These are phyloP conservation scores for Parvularia atlantis DNA, from an alignment of 78 protist genomes.

Conservation along the genomic window DNA sequence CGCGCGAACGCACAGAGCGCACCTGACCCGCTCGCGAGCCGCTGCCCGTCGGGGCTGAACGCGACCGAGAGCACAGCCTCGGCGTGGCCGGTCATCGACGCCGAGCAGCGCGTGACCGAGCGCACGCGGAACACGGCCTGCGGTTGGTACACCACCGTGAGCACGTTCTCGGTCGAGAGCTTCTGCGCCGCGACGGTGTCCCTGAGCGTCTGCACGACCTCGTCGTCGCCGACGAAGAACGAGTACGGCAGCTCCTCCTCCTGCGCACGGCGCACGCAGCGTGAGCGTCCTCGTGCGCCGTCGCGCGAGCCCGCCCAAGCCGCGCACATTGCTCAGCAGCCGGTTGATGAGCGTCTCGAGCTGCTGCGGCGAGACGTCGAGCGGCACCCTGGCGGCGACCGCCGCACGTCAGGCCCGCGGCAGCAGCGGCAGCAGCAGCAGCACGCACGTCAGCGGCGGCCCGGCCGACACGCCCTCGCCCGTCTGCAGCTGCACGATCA, in stretches of 20 bases:
- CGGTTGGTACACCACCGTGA: constrained; percentile 68
- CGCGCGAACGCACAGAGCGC: constrained; percentile 57
- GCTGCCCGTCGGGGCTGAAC: constrained; percentile 85
- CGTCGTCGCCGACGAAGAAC: constrained; percentile 50
- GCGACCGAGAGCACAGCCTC: constrained; percentile 73
- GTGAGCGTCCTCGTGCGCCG: not conserved
- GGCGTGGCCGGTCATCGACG: constrained; percentile 69
- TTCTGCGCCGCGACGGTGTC: constrained; percentile 13
- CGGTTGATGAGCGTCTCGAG: not conserved
- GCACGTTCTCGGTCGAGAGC: constrained; percentile 25
- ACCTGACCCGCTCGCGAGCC: constrained; percentile 75
- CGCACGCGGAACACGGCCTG: constrained; percentile 85
- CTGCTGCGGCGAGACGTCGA: constrained; percentile 11
- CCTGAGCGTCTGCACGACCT: constrained; percentile 13
- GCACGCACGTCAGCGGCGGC: too few species aligned
- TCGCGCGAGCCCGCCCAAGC: not conserved
- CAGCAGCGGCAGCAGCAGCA: too few species aligned
- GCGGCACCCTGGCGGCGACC: constrained; percentile 16
- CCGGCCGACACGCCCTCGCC: too few species aligned
- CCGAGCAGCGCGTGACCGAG: constrained; percentile 80
- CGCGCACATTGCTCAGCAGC: not conserved
- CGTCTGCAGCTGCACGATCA: too few species aligned
- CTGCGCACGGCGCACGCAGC: not conserved
- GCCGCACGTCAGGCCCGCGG: too few species aligned
- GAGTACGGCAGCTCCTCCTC: constrained; percentile 50